phyloP scores from a whole-genome alignment of 176 grass and related monocot species.

The Raddia distichophylla region DNA sequence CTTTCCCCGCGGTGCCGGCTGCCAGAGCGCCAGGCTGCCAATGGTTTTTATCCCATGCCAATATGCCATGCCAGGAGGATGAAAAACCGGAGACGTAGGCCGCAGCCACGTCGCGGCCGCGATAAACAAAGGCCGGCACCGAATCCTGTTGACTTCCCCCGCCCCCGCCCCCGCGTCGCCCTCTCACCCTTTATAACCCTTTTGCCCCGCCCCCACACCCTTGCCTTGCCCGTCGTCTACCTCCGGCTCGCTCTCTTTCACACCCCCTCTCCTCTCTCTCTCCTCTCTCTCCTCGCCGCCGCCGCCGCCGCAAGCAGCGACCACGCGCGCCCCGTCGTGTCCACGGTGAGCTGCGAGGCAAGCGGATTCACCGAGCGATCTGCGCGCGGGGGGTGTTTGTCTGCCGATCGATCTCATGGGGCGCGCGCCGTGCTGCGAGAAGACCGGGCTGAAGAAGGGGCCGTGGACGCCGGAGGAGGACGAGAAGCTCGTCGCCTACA shows the following conservation, averaged over 20 bases:
- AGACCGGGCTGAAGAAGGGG: slow-evolving; percentile 84
- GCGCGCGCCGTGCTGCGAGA: slow-evolving; percentile 90
- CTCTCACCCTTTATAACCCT: slow-evolving; percentile 62
- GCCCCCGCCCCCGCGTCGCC: not conserved
- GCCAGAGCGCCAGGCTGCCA: too few relatives aligned
- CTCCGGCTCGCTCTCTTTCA: slow-evolving; percentile 6
- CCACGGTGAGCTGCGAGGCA: slow-evolving; percentile 12
- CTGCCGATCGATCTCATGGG: slow-evolving; percentile 48
- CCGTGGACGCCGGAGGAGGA: slow-evolving; percentile 95
- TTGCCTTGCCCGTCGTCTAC: slow-evolving; percentile 20
- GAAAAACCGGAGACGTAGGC: not conserved
- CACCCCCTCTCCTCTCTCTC: not conserved
- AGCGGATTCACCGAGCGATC: too few relatives aligned
- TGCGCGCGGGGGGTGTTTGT: too few relatives aligned
- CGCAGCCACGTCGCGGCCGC: slow-evolving; percentile 67
- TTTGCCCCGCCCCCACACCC: slow-evolving; percentile 30
- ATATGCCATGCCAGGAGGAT: too few relatives aligned
- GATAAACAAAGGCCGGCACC: slow-evolving; percentile 83
- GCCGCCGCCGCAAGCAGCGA: not conserved
- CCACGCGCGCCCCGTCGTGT: not conserved
- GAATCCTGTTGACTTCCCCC: slow-evolving; percentile 80
- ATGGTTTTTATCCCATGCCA: too few relatives aligned
- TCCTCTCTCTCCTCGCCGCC: not conserved
- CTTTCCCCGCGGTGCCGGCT: too few relatives aligned
- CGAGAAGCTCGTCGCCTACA: slow-evolving; percentile 91